Base-by-base conservation (phyloP, 1,284 basidiomycete species). In the Rhodotorula glutinis region DNA sequence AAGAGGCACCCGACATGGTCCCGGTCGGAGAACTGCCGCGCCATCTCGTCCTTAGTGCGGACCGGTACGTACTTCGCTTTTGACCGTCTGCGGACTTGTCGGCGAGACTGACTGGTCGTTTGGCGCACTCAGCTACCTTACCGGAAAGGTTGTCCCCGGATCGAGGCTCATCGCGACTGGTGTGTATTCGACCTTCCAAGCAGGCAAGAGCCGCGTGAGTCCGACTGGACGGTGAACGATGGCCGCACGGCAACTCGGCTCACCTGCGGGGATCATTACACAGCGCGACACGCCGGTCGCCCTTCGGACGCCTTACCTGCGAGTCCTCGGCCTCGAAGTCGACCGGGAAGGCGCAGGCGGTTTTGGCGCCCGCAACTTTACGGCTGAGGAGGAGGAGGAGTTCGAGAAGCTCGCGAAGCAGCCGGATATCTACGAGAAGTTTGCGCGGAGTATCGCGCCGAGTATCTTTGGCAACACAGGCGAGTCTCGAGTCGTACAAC, bases 1-100 rank as follows among this genome's bases (percentile, higher is more conserved):
- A 99, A 79, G 96, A 99, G 80, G 94, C 95, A 11, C 96, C 96
- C 0, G 96, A 99, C 79, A 97, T 98, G 92, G 96, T 99, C 0
- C 96, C 96, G 3, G 93, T 98, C 29, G 96, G 96, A 82, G 96
- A 99, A 77, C 83, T 99, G 55, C 96, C 96, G 8, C 82, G 94
- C 52, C 96, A 98, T 79, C 93, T 99, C 84, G 85, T 97, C 62
- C 83, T 98, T 33, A 94, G 91, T 46, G 88, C 87, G 17, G 96
- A 99, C 79, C 83, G 92, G 77, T 80, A 46, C 54, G 77, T 73
- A 9, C 30, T 13, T 2, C 4, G 10, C 30, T 21, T 9, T 25
- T 5, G 9, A 40, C 27, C 19, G 27, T 29, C 11, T 25, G 11
- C n/a, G 25, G 14, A 23, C 16, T 3, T 5, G 17, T 2, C 9